phyloP scores from a whole-genome alignment of 1,284 basidiomycete species.

The Ganoderma lingzhi region DNA sequence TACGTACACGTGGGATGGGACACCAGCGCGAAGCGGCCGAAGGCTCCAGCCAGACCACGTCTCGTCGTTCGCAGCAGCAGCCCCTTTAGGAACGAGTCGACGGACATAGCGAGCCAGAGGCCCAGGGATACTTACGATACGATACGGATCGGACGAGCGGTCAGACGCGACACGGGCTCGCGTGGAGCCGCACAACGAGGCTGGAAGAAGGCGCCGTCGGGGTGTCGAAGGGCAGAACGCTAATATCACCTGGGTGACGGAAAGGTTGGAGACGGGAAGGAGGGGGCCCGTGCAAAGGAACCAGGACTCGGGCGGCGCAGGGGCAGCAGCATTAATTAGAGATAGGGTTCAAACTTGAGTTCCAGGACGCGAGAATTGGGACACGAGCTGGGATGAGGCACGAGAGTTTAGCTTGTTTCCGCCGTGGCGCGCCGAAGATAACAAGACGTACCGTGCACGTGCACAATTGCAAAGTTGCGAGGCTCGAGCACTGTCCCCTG shows the following conservation, averaged over 20 bases:
- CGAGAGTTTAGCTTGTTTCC: neutral
- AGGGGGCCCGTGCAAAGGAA: neutral
- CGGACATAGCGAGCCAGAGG: constrained; percentile 28
- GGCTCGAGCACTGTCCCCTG: neutral
- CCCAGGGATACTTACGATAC: neutral
- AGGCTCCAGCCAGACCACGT: constrained; percentile 9
- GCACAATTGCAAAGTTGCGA: neutral
- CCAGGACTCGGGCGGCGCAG: neutral
- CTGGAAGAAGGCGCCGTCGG: constrained; percentile 19
- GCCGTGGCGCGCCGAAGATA: constrained; percentile 1
- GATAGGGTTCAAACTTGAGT: neutral
- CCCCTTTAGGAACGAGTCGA: neutral
- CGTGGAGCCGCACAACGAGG: constrained; percentile 18
- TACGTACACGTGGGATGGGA: neutral
- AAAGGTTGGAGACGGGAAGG: constrained; percentile 11
- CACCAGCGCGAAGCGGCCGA: constrained; percentile 18
- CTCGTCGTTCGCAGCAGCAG: constrained; percentile 19
- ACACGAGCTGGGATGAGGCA: neutral
- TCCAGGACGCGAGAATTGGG: neutral
- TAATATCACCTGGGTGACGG: constrained; percentile 6
- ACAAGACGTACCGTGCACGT: neutral
- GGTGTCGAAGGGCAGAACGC: neutral
- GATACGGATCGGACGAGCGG: neutral
- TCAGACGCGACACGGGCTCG: neutral
- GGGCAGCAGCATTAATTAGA: neutral